Evolutionary conservation across 2,329 filamentous ascomycete genomes (phyloP).

Genomic region (Chrysosporium queenslandicum): DNA sequence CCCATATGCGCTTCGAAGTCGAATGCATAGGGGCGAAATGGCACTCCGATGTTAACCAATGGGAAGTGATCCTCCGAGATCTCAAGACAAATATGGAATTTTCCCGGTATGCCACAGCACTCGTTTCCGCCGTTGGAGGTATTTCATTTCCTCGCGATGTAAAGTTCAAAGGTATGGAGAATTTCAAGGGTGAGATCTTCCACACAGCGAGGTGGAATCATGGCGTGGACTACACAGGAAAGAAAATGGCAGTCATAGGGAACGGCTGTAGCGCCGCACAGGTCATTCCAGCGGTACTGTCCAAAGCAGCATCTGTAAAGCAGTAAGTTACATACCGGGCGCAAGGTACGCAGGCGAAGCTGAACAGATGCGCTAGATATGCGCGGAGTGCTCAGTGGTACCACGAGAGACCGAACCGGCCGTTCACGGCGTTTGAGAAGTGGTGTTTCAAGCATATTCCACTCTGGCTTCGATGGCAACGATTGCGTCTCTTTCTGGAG

Average conservation of each 20-base stretch:
- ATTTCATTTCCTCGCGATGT: conserved; percentile 23
- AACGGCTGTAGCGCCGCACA: conserved; percentile 24
- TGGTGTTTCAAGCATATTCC: conserved; percentile 23
- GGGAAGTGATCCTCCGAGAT: conserved; percentile 13
- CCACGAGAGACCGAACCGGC: conserved; percentile 27
- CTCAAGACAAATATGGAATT: conserved; percentile 11
- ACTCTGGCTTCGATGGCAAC: conserved; percentile 18
- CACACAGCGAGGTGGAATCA: conserved; percentile 26
- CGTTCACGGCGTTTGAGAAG: conserved; percentile 24
- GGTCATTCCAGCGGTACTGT: conserved; percentile 18
- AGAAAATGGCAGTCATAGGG: conserved; percentile 25
- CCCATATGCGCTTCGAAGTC: conserved; percentile 15
- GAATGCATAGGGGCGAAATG: conserved; percentile 14
- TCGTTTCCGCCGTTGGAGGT: conserved; percentile 23
- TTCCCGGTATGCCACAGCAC: conserved; percentile 12
- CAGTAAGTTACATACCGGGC: conserved; percentile 15
- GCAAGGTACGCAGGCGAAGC: too few species aligned
- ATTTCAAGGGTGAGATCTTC: conserved; percentile 23
- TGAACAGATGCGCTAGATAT: background rate
- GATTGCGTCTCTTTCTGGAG: conserved; percentile 19
- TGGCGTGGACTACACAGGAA: conserved; percentile 20
- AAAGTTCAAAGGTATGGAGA: conserved; percentile 23
- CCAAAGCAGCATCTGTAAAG: conserved; percentile 17
- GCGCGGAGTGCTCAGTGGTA: conserved; percentile 25
- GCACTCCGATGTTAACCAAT: conserved; percentile 6